These are phyloP conservation scores for Penicillium vulpinum DNA, from an alignment of 2,329 filamentous ascomycete genomes.

Conservation along the genomic window DNA sequence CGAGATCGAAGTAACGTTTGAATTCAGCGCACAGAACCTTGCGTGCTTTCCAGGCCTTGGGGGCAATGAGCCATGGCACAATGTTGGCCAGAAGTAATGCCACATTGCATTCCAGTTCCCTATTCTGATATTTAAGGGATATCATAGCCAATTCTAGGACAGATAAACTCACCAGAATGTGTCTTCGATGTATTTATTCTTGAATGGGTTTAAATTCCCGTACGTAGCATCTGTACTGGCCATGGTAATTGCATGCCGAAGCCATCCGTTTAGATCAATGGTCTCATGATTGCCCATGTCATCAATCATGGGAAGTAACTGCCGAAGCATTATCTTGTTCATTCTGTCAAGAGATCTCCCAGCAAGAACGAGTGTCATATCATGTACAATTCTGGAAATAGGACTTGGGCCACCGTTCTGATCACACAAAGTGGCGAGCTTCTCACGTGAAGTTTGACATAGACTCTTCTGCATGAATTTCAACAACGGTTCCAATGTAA, in stretches of 20 bases:
- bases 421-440: background rate
- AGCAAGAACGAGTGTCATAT: background rate
- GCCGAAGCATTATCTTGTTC: background rate
- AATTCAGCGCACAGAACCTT: background rate
- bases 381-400: background rate
- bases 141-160: background rate
- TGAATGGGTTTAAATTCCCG: background rate
- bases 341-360: background rate
- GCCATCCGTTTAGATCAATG: background rate
- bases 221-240: background rate
- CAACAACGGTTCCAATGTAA: background rate
- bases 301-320: background rate
- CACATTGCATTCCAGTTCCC: background rate
- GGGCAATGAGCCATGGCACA: background rate
- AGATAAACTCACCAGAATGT: background rate
- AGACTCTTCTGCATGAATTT: background rate
- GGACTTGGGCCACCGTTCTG: background rate
- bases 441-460: background rate
- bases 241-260: background rate
- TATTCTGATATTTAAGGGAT: background rate
- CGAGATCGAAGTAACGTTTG: background rate
- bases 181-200: background rate
- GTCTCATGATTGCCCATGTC: background rate
- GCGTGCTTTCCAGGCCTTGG: background rate
- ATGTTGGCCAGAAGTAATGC: background rate